A percentile compares a stretch with the other conserved stretches of the same genome.
Conservation (phyloP, 2,329 filamentous ascomycete species). For the Clarireedia hainanense region DNA sequence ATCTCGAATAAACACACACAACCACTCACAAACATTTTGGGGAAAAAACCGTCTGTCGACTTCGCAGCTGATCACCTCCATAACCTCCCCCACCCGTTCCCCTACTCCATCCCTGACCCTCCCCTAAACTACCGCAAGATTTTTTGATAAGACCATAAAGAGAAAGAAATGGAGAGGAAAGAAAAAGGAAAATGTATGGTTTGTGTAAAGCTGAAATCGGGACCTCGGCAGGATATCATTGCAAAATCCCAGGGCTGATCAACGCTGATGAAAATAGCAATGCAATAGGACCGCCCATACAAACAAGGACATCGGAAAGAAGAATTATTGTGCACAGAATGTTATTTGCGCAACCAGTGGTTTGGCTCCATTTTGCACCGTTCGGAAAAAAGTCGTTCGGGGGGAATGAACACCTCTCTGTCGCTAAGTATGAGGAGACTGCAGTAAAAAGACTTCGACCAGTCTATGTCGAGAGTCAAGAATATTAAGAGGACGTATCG, state of each 20-base stretch:
- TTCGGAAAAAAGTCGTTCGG: constrained; percentile 16
- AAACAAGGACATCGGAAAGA: constrained; percentile 29
- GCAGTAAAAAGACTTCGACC: constrained; percentile 40
- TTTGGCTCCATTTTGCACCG: constrained; percentile 13
- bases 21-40: constrained; percentile 14
- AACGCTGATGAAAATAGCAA: constrained; percentile 28
- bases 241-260: constrained; percentile 27
- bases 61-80: constrained; percentile 17
- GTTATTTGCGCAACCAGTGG: constrained; percentile 24
- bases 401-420: constrained; percentile 25
- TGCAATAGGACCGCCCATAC: constrained; percentile 30
- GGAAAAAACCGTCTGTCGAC: constrained; percentile 12
- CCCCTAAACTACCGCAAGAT: constrained; percentile 20
- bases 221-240: constrained; percentile 30
- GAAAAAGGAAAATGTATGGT: constrained; percentile 17
- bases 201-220: constrained; percentile 21
- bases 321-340: constrained; percentile 39
- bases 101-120: constrained; percentile 4
- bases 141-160: constrained; percentile 21
- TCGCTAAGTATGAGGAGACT: constrained; percentile 32
- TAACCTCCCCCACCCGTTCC: constrained; percentile 5
- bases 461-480: constrained; percentile 35
- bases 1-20: background rate
- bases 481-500: constrained; percentile 35
- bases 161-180: constrained; percentile 16